Percentiles rank a stretch among this genome's conserved stretches.
phyloP scores from a whole-genome alignment of 768 basidiomycete genomes.

The Cantharellus cinnabarinus region DNA sequence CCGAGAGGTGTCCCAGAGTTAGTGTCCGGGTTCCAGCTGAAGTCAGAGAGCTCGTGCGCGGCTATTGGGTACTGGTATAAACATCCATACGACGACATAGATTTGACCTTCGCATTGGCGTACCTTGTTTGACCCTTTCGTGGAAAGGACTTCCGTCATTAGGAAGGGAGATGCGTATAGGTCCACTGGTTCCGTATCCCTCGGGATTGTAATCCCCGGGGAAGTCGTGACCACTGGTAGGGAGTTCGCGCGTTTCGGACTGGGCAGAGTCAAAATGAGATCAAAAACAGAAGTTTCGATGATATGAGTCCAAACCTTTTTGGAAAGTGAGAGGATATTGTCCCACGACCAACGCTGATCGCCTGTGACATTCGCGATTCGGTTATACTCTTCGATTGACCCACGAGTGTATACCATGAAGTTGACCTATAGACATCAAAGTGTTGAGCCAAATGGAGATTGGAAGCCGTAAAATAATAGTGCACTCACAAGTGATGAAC shows the following conservation, averaged over 20 bases:
- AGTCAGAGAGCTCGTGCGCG: background rate
- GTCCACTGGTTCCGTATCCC: background rate
- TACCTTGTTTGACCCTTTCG: background rate
- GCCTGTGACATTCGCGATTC: background rate
- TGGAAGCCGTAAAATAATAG: background rate
- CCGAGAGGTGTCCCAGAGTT: background rate
- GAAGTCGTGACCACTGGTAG: background rate
- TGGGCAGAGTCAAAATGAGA: background rate
- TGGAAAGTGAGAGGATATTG: background rate
- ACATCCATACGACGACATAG: background rate
- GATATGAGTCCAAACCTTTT: background rate
- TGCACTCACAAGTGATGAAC: background rate
- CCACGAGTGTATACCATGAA: background rate
- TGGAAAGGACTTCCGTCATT: background rate
- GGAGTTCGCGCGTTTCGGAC: background rate
- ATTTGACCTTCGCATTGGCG: background rate
- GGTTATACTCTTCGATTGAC: background rate
- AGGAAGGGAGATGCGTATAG: background rate
- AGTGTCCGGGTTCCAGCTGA: background rate
- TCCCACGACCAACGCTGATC: background rate
- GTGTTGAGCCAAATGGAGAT: background rate
- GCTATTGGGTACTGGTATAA: background rate
- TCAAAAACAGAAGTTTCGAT: background rate
- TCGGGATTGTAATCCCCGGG: background rate
- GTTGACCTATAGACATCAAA: background rate